A percentile compares a stretch with the other conserved stretches of the same genome.
Evolutionary conservation across 2,329 filamentous ascomycete species (phyloP).

Genomic region (Fusarium neocosmosporiellum): DNA sequence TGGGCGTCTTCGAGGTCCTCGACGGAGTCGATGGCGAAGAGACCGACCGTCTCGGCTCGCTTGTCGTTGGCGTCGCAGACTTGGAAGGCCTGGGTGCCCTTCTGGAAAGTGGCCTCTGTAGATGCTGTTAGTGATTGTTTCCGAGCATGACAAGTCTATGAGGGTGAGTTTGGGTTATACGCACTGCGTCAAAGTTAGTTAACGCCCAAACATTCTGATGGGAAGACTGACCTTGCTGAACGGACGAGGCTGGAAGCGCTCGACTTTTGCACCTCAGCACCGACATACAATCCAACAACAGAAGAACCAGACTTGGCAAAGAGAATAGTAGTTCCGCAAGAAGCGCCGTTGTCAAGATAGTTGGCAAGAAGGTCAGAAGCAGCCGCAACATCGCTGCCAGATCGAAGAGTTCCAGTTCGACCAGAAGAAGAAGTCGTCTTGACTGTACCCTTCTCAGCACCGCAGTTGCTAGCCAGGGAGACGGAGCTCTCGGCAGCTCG

Average conservation of each 20-base stretch:
- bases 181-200: slow-evolving; percentile 16
- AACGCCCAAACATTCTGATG: not conserved
- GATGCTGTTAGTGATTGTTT: not conserved
- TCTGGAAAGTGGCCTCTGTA: slow-evolving; percentile 20
- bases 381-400: slow-evolving; percentile 18
- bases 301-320: slow-evolving; percentile 40
- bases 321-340: slow-evolving; percentile 36
- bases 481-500: slow-evolving; percentile 26
- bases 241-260: slow-evolving; percentile 30
- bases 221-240: slow-evolving; percentile 17
- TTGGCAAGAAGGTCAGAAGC: slow-evolving; percentile 32
- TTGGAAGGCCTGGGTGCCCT: slow-evolving; percentile 35
- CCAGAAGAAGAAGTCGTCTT: slow-evolving; percentile 26
- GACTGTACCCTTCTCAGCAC: slow-evolving; percentile 30
- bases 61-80: slow-evolving; percentile 33
- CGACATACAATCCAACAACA: slow-evolving; percentile 38
- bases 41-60: slow-evolving; percentile 29
- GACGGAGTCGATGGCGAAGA: slow-evolving; percentile 34
- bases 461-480: slow-evolving; percentile 33
- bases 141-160: not conserved
- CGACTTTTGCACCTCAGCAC: slow-evolving; percentile 39
- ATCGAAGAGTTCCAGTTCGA: slow-evolving; percentile 6
- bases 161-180: not conserved
- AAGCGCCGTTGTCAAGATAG: slow-evolving; percentile 31
- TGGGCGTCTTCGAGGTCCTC: slow-evolving; percentile 25